Evolutionary conservation across 345 rosid species (phyloP).

Genomic region (Pistacia vera): DNA sequence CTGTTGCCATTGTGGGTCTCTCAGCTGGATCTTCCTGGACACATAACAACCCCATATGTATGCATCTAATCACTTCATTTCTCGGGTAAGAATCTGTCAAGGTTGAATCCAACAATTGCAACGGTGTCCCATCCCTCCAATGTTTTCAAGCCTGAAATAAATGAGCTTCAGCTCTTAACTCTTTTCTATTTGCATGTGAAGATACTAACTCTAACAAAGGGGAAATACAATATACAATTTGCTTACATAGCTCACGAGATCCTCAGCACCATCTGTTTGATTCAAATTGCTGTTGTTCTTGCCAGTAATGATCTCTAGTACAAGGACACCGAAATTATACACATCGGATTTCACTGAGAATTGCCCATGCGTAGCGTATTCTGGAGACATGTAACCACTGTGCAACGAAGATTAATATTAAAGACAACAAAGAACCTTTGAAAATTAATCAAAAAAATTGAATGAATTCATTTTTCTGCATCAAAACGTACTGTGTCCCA

Average conservation of each 20-base stretch:
- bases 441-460: too few species aligned
- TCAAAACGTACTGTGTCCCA: slow-evolving; percentile 38
- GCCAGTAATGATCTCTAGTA: slow-evolving; percentile 39
- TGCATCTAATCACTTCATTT: slow-evolving; percentile 32
- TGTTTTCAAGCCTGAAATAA: slow-evolving; percentile 32
- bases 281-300: slow-evolving; percentile 23
- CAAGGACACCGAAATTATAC: slow-evolving; percentile 37
- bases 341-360: slow-evolving; percentile 43
- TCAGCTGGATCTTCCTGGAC: slow-evolving; percentile 35
- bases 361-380: slow-evolving; percentile 35
- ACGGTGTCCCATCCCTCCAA: slow-evolving; percentile 23
- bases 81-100: slow-evolving; percentile 17
- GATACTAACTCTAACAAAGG: not conserved
- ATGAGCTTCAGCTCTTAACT: not conserved
- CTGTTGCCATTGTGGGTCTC: slow-evolving; percentile 39
- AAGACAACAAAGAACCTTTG: too few species aligned
- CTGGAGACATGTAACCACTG: slow-evolving; percentile 46
- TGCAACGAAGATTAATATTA: not conserved
- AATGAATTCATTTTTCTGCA: not conserved
- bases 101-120: slow-evolving; percentile 23
- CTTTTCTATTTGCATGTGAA: not conserved
- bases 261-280: not conserved
- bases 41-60: slow-evolving; percentile 34
- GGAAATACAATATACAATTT: not conserved
- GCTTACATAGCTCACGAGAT: slow-evolving; percentile 28